Conservation (phyloP, 192 early-diverging fungal species). For the Backusella australiensis region DNA sequence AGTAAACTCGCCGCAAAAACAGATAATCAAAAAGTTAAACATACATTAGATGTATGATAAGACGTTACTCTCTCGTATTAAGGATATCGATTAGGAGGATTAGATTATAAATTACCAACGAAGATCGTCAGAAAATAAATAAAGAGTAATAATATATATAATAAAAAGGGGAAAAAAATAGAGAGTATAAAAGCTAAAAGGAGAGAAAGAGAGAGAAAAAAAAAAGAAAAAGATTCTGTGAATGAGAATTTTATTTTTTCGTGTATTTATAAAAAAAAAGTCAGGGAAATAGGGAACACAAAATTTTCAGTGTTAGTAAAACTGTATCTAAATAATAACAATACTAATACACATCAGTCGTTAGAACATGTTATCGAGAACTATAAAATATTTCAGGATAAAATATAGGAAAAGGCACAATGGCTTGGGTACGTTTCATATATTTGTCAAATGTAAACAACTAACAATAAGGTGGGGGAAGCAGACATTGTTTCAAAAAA, state of each 20-base stretch:
- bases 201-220: background rate
- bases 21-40: background rate
- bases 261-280: conserved; percentile 6
- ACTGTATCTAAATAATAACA: background rate
- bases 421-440: background rate
- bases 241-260: conserved; percentile 8
- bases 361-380: background rate
- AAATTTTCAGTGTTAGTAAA: background rate
- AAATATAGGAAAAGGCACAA: conserved; percentile 10
- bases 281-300: conserved; percentile 4
- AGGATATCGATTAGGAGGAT: background rate
- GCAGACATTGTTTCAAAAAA: conserved; percentile 5
- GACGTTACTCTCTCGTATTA: background rate
- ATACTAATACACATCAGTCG: conserved; percentile 4
- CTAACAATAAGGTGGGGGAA: conserved; percentile 6
- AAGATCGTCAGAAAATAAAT: background rate
- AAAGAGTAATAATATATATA: conserved; percentile 1
- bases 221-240: background rate
- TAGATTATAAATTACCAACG: conserved; percentile 5
- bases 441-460: background rate
- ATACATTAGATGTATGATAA: conserved; percentile 3
- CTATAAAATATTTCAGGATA: background rate
- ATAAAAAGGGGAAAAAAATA: conserved; percentile 4
- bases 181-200: background rate
- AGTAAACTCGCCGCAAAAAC: background rate